Conservation (phyloP, 163 green algal species). For the Trebouxiophyceae sp. region DNA sequence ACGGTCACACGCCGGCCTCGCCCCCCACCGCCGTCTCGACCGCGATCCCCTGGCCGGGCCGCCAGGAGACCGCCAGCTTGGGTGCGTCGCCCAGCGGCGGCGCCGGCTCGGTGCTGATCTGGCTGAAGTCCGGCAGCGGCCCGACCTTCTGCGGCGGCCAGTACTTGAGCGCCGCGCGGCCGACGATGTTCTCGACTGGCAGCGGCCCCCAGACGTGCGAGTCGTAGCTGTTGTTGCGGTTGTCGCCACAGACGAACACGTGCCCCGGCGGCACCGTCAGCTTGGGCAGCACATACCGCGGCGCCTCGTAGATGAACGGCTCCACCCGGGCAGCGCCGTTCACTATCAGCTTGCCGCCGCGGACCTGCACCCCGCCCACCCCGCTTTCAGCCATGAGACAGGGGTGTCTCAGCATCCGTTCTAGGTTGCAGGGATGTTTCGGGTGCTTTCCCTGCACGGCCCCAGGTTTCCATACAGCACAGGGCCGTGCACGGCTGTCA, state of each 20-base stretch:
- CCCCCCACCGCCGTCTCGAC: too few relatives aligned
- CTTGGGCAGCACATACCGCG: conserved; percentile 61
- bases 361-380: conserved; percentile 52
- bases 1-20: too few relatives aligned
- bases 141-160: conserved; percentile 72
- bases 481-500: too few relatives aligned
- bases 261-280: conserved; percentile 62
- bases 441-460: too few relatives aligned
- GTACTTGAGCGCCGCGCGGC: conserved; percentile 84
- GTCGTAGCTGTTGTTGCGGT: conserved; percentile 99
- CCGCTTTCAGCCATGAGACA: background rate
- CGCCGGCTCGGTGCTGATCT: conserved; percentile 14
- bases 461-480: too few relatives aligned
- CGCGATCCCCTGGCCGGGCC: background rate
- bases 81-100: background rate
- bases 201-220: conserved; percentile 90
- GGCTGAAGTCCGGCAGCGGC: conserved; percentile 27
- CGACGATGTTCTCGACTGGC: conserved; percentile 83
- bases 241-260: conserved; percentile 93
- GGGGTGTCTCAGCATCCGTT: too few relatives aligned
- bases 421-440: too few relatives aligned
- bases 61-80: background rate
- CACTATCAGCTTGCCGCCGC: conserved; percentile 73
- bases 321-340: conserved; percentile 75
- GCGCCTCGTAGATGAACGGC: conserved; percentile 77